Evolutionary conservation across 768 basidiomycete species (phyloP), one percentile per base, ranked within the genome.

Genomic region (Podaxis rugospora): DNA sequence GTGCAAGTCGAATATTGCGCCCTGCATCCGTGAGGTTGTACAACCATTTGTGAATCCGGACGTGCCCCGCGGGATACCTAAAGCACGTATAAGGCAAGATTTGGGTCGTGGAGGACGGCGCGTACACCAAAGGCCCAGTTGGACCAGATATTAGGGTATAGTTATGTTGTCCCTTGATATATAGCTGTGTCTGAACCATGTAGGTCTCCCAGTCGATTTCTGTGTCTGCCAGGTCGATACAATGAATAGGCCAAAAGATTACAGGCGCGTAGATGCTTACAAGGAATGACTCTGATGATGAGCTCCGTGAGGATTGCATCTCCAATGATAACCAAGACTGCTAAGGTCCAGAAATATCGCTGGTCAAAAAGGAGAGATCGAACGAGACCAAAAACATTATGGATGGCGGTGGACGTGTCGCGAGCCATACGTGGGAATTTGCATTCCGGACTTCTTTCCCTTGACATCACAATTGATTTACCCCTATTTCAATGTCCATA

Each of bases 151-250:
- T 89, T 62, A 78, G 72, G 11, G 84, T 80, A 70, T 99, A 99
- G 68, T 95, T 84, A 51, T 88, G 80, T 70, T 95, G 89, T 36
- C 95, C 95, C 57, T 84, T 82, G 51, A 91, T 67, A 74, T 92
- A 94, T 44, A 89, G 70, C 59, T 88, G 81, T 0, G 91, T 82
- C 56, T 98, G 97, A 55, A 88, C 77, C 86, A 98, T 93, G 70
- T 99, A 99, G 0, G 97, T 98, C 68, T 88, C 83, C 87, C 93
- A 98, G 75, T 99, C 97, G 67, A 99, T 99, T 75, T 99, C 95
- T 10, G 97, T 98, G 76, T 95, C 96, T 98, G 77, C 54, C 55
- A 66, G 39, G 46, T 47, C 42, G 51, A 23, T 40, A 28, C 28
- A n/a, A 56, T 36, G 51, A 63, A 46, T 44, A 42, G 47, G 63